Evolutionary conservation across 805 yeast species (phyloP).

Genomic region (Suhomyces emberorum): DNA sequence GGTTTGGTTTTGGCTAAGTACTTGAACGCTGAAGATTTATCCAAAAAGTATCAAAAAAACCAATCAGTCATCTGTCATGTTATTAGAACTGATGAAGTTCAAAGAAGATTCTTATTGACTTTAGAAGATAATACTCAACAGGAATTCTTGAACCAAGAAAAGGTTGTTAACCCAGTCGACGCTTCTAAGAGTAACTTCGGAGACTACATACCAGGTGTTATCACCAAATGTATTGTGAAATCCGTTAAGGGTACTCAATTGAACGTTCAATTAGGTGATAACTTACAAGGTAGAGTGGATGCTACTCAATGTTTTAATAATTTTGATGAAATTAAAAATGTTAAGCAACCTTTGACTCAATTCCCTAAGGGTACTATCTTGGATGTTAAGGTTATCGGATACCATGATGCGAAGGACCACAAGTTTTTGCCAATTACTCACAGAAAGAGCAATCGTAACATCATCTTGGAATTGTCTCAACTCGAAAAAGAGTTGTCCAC

Average conservation of each 20-base stretch:
- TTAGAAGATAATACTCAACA: slow-evolving; percentile 37
- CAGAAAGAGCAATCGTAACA: slow-evolving; percentile 47
- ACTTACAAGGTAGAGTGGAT: slow-evolving; percentile 76
- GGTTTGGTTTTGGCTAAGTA: slow-evolving; percentile 80
- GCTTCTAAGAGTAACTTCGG: slow-evolving; percentile 40
- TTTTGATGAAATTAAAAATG: slow-evolving; percentile 53
- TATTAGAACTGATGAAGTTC: slow-evolving; percentile 62
- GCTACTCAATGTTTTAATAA: slow-evolving; percentile 63
- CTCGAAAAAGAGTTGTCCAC: slow-evolving; percentile 39
- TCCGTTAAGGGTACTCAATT: slow-evolving; percentile 70
- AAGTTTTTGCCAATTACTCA: slow-evolving; percentile 65
- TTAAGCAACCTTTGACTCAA: slow-evolving; percentile 52
- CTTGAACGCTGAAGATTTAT: slow-evolving; percentile 54
- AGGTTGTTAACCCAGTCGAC: slow-evolving; percentile 61
- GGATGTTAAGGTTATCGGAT: slow-evolving; percentile 70
- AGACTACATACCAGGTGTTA: slow-evolving; percentile 58
- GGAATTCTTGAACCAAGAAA: slow-evolving; percentile 22
- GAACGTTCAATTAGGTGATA: slow-evolving; percentile 72
- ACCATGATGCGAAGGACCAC: slow-evolving; percentile 67
- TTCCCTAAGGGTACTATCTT: slow-evolving; percentile 59
- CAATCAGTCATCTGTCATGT: slow-evolving; percentile 74
- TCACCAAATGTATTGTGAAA: slow-evolving; percentile 58
- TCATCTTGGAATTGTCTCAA: slow-evolving; percentile 63
- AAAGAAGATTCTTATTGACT: slow-evolving; percentile 68
- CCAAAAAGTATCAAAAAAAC: slow-evolving; percentile 51